Evolutionary conservation across 2,329 filamentous ascomycete genomes (phyloP).

Genomic region (Kalaharituber pfeilii): DNA sequence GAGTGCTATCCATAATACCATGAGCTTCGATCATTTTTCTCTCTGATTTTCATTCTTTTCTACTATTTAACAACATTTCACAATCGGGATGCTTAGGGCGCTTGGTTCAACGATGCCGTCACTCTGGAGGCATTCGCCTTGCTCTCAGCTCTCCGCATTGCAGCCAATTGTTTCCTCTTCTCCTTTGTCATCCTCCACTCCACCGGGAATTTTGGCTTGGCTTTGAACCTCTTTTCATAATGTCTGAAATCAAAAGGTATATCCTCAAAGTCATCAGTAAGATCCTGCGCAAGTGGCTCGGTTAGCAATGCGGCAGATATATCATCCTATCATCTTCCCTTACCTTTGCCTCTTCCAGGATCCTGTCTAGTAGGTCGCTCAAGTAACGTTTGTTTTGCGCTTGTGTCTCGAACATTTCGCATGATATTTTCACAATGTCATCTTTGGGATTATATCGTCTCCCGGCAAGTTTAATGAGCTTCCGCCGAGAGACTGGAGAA

Average conservation of each 20-base stretch:
- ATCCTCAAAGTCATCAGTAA: constrained; percentile 67
- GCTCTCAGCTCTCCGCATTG: no score
- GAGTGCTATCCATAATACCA: no score
- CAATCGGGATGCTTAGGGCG: no score
- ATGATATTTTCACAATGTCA: constrained; percentile 71
- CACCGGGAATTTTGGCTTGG: constrained; percentile 54
- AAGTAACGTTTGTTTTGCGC: constrained; percentile 97
- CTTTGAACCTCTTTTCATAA: constrained; percentile 18
- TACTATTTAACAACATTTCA: no score
- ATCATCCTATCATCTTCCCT: neutral
- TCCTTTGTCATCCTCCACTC: constrained; percentile 65
- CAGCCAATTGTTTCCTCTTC: constrained; percentile 20
- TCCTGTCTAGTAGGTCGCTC: constrained; percentile 53
- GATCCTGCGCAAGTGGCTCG: constrained; percentile 34
- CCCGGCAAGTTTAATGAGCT: constrained; percentile 76
- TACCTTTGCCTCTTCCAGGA: constrained; percentile 42
- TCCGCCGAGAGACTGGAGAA: constrained; percentile 49
- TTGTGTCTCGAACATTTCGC: constrained; percentile 71
- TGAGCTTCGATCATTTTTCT: no score
- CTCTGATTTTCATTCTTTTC: no score
- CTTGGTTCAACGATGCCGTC: no score
- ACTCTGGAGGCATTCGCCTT: no score
- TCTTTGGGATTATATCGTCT: constrained; percentile 72
- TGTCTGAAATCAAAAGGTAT: constrained; percentile 80
- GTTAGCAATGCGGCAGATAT: neutral